Base-by-base conservation (phyloP, 352 stramenopile genomes). In the Saprolegnia diclina region DNA sequence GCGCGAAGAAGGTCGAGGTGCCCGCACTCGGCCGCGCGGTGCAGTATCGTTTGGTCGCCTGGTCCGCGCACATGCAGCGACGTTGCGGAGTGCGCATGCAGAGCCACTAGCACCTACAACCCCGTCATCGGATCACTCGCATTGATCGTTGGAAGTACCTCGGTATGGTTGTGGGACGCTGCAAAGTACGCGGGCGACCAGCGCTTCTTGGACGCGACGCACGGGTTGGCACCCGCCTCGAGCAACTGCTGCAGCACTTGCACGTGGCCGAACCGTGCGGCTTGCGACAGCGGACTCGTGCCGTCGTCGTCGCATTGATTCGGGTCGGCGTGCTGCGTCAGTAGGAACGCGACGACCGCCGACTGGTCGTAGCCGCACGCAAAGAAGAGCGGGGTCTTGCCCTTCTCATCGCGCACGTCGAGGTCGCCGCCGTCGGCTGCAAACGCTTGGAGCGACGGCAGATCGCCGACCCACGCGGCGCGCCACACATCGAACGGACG, bases 161-260 rank as follows among this genome's bases (percentile, higher is more conserved):
- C 63, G 14, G 16, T 18, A 48, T 69, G 63, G n/a, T 52, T 52
- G 50, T 69, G 50, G 24, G 63, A 54, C n/a, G 63, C 63, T 40
- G 63, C 63, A 62, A 42, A 69, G 29, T 61, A 69, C 19, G 63
- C 63, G 35, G 63, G 63, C 62, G 11, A 69, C 63, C 45, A 69
- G 9, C 26, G 63, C 32, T 69, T 59, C 22, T 29, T 37, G 11
- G 45, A 50, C 48, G 50, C 18, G 11, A n/a, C 5, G 37, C 63
- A 48, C 18, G 63, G 50, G 45, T 59, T 22, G 5, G 63, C 63
- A 13, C 45, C 44, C 4, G 50, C 45, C 5, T 45, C 26, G 4
- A 69, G 44, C 42, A 69, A 16, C 6, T 62, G 19, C 9, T 56
- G 22, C 44, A 61, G 14, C 16, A 69, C 45, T 5, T 46, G 10